These are phyloP conservation scores for Schizosaccharomyces osmophilus DNA, from an alignment of 805 yeast genomes.

Conservation along the genomic window DNA sequence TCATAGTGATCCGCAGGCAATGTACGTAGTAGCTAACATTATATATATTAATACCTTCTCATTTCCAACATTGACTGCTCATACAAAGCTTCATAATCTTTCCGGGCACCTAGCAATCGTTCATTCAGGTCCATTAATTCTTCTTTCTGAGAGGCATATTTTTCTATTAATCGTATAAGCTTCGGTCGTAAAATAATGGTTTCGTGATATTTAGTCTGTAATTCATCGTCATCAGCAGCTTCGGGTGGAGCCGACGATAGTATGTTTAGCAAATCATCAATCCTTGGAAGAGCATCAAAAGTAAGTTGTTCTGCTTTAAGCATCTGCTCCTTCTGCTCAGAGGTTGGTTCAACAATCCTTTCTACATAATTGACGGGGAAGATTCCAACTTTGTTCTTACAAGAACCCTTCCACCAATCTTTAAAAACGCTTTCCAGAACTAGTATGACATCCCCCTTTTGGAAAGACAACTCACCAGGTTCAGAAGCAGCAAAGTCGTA, in stretches of 20 bases:
- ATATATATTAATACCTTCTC: background rate
- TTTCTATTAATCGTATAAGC: conserved; percentile 50
- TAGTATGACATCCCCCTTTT: conserved; percentile 65
- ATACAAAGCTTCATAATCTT: conserved; percentile 26
- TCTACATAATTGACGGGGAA: conserved; percentile 84
- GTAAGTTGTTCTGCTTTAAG: conserved; percentile 26
- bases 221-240: conserved; percentile 32
- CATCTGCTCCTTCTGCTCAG: conserved; percentile 32
- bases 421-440: conserved; percentile 70
- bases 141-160: conserved; percentile 51
- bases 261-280: conserved; percentile 44
- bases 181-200: conserved; percentile 50
- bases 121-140: conserved; percentile 50
- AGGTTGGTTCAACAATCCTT: conserved; percentile 42
- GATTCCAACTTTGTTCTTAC: conserved; percentile 60
- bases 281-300: conserved; percentile 29
- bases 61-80: background rate
- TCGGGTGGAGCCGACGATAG: conserved; percentile 19
- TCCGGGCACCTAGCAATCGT: conserved; percentile 44
- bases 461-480: conserved; percentile 67
- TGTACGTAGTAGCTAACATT: background rate
- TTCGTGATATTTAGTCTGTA: conserved; percentile 47
- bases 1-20: background rate
- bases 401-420: conserved; percentile 89
- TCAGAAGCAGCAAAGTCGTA: conserved; percentile 60